Evolutionary conservation across 768 basidiomycete genomes (phyloP).

Genomic region (Boletellus ananiceps): DNA sequence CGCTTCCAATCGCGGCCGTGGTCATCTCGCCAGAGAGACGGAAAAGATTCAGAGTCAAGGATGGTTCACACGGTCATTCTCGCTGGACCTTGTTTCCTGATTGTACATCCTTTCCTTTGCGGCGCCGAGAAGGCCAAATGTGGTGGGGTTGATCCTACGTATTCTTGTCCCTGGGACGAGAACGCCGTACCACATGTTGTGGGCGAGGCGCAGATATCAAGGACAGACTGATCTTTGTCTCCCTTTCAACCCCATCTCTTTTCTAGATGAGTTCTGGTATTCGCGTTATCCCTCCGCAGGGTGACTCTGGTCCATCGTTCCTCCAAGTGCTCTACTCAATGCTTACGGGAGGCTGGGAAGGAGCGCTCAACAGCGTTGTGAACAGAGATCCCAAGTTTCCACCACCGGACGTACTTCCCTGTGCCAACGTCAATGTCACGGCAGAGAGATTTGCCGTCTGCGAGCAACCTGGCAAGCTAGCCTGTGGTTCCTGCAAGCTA

Average conservation of each 20-base stretch:
- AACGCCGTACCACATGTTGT: conserved; percentile 12
- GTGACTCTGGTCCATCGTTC: conserved; percentile 8
- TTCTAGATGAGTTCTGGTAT: conserved; percentile 15
- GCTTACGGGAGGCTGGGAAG: conserved; percentile 13
- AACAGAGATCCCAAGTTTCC: conserved; percentile 17
- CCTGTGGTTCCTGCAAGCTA: conserved; percentile 32
- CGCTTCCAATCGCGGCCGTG: conserved; percentile 5
- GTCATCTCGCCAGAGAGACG: conserved; percentile 3
- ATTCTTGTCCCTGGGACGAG: neutral
- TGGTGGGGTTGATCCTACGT: conserved; percentile 16
- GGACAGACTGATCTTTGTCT: neutral
- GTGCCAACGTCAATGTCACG: conserved; percentile 35
- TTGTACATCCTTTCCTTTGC: neutral
- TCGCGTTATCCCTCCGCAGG: conserved; percentile 16
- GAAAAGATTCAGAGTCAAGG: neutral
- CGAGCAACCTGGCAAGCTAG: conserved; percentile 27
- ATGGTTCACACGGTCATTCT: neutral
- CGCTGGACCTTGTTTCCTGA: neutral
- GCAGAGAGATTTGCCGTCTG: conserved; percentile 23
- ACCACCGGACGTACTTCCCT: conserved; percentile 30
- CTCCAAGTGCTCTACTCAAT: conserved; percentile 7
- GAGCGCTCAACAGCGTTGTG: conserved; percentile 3
- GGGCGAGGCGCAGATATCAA: conserved; percentile 14
- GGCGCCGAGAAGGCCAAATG: conserved; percentile 2
- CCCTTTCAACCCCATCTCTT: neutral